Evolutionary conservation across 495 filamentous ascomycete genomes (phyloP).

Genomic region (Cercophora scortea): DNA sequence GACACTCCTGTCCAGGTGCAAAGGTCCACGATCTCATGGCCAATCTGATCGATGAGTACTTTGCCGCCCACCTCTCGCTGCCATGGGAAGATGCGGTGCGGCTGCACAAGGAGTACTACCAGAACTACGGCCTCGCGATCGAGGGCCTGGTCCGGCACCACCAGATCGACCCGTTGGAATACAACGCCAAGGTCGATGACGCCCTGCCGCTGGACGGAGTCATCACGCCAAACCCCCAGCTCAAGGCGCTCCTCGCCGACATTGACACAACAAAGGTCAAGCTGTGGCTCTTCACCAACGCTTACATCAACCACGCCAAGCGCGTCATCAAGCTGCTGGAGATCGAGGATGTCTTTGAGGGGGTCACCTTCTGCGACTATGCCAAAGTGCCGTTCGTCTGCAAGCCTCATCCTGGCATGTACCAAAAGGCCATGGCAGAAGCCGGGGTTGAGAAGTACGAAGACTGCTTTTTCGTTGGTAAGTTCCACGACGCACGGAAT

Average conservation of each 20-base stretch:
- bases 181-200: slow-evolving; percentile 92
- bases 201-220: slow-evolving; percentile 81
- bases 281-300: slow-evolving; percentile 93
- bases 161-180: slow-evolving; percentile 90
- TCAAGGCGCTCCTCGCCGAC: slow-evolving; percentile 69
- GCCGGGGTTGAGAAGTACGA: slow-evolving; percentile 49
- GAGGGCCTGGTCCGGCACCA: slow-evolving; percentile 90
- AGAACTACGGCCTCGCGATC: slow-evolving; percentile 92
- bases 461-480: slow-evolving; percentile 82
- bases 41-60: slow-evolving; percentile 72
- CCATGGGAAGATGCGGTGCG: slow-evolving; percentile 61
- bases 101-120: slow-evolving; percentile 88
- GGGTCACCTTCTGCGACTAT: slow-evolving; percentile 91
- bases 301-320: slow-evolving; percentile 80
- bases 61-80: slow-evolving; percentile 68
- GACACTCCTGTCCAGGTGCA: slow-evolving; percentile 39
- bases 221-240: slow-evolving; percentile 64
- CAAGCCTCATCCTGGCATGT: slow-evolving; percentile 83
- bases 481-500: slow-evolving; percentile 11
- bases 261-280: slow-evolving; percentile 74
- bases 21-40: slow-evolving; percentile 72
- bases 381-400: slow-evolving; percentile 57
- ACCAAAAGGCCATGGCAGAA: slow-evolving; percentile 66
- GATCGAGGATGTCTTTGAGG: slow-evolving; percentile 84
- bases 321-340: slow-evolving; percentile 74